Conservation (phyloP, 2,329 filamentous ascomycete genomes). For the Pseudogymnoascus verrucosus region DNA sequence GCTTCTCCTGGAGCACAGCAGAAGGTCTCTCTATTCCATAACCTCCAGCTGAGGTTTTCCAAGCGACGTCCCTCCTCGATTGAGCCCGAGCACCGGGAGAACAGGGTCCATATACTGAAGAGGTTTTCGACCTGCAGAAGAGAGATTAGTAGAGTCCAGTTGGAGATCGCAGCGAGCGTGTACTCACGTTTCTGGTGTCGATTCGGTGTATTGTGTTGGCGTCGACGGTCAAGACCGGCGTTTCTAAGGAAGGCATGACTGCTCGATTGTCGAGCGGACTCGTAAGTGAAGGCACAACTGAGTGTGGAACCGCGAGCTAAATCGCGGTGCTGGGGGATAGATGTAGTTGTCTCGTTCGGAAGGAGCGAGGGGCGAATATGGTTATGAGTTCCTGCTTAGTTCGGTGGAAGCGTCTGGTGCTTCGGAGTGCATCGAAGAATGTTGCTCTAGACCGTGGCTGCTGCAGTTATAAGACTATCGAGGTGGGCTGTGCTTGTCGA, state of each 20-base stretch:
- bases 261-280: constrained; percentile 21
- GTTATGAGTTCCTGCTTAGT: background rate
- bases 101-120: constrained; percentile 96
- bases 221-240: constrained; percentile 85
- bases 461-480: background rate
- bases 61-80: constrained; percentile 86
- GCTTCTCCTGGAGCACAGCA: constrained; percentile 63
- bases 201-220: constrained; percentile 88
- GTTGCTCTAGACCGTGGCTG: background rate
- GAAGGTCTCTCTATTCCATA: constrained; percentile 91
- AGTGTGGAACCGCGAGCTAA: background rate
- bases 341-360: background rate
- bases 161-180: background rate
- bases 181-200: constrained; percentile 67
- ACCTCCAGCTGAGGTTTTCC: constrained; percentile 91
- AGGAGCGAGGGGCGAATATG: background rate
- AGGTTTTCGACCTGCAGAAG: constrained; percentile 60
- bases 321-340: background rate
- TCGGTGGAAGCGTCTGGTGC: background rate
- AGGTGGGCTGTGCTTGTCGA: background rate
- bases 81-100: constrained; percentile 88
- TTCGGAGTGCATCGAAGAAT: background rate
- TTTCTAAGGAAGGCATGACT: constrained; percentile 75
- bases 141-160: background rate
- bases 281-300: background rate